These are phyloP conservation scores for Stevia rebaudiana DNA, from an alignment of 140 eudicot species.

Conservation along the genomic window DNA sequence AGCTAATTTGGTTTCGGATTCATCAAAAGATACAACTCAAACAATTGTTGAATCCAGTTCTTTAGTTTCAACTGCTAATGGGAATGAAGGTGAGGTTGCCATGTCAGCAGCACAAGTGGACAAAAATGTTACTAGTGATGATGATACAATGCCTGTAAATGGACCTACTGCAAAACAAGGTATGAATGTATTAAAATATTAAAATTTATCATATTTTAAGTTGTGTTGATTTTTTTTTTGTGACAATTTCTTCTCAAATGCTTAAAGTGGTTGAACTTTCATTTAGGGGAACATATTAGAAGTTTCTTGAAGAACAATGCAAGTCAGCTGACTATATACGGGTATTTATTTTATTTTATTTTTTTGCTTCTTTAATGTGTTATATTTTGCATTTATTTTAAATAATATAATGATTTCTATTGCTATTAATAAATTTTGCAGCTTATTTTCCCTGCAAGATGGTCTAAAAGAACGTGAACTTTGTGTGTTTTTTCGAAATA, in stretches of 20 bases:
- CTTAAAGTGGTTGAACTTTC: conserved; percentile 24
- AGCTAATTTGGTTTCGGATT: conserved; percentile 28
- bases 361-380: conserved; percentile 3
- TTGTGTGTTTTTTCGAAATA: conserved; percentile 89
- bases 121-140: conserved; percentile 15
- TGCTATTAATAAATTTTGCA: conserved; percentile 35
- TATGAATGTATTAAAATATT: conserved; percentile 19
- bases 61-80: conserved; percentile 41
- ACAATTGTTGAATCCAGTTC: conserved; percentile 37
- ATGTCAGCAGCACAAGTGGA: conserved; percentile 54
- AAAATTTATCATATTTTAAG: neutral
- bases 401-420: conserved; percentile 3
- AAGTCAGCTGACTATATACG: conserved; percentile 73
- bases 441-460: conserved; percentile 70
- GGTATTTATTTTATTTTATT: too few species aligned
- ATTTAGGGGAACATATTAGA: conserved; percentile 58
- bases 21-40: conserved; percentile 32
- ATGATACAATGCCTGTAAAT: conserved; percentile 25
- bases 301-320: conserved; percentile 73
- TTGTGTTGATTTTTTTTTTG: conserved; percentile 14
- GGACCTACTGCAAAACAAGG: conserved; percentile 58
- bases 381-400: conserved; percentile 5
- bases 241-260: conserved; percentile 2
- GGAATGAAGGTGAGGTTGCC: conserved; percentile 61
- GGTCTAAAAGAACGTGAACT: conserved; percentile 74